Evolutionary conservation across 2,329 filamentous ascomycete species (phyloP).

Genomic region (Paraphoma sp.): DNA sequence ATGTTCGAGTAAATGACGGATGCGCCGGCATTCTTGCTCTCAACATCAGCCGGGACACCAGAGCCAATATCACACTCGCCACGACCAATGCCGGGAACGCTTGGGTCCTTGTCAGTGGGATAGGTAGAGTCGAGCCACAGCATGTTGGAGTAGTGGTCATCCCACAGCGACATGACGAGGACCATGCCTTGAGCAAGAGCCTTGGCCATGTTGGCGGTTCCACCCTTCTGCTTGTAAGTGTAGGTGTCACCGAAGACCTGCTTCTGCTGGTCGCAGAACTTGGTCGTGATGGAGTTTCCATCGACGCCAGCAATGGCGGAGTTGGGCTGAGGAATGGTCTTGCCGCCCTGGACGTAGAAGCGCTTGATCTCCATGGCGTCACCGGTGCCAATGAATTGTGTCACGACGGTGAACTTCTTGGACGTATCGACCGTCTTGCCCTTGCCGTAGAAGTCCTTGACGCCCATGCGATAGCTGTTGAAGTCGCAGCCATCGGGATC

Average conservation of each 20-base stretch:
- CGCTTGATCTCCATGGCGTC: slow-evolving; percentile 55
- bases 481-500: slow-evolving; percentile 73
- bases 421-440: slow-evolving; percentile 55
- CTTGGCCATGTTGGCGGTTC: slow-evolving; percentile 61
- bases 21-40: slow-evolving; percentile 25
- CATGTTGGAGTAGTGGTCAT: slow-evolving; percentile 73
- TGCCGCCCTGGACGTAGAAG: slow-evolving; percentile 58
- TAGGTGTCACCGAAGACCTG: slow-evolving; percentile 44
- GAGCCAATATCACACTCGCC: slow-evolving; percentile 34
- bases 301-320: slow-evolving; percentile 54
- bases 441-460: slow-evolving; percentile 67
- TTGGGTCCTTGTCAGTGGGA: slow-evolving; percentile 53
- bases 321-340: slow-evolving; percentile 54
- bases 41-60: slow-evolving; percentile 40
- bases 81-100: slow-evolving; percentile 37
- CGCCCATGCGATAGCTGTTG: slow-evolving; percentile 66
- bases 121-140: slow-evolving; percentile 74
- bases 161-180: slow-evolving; percentile 67
- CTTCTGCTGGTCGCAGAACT: slow-evolving; percentile 40
- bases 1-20: slow-evolving; percentile 37
- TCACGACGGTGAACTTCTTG: slow-evolving; percentile 55
- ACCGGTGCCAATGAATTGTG: slow-evolving; percentile 54
- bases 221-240: slow-evolving; percentile 63
- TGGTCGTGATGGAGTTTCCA: slow-evolving; percentile 39
- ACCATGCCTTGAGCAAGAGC: slow-evolving; percentile 66